These are phyloP conservation scores for Thyridium curvatum DNA, from an alignment of 2,329 filamentous ascomycete species.

Conservation along the genomic window DNA sequence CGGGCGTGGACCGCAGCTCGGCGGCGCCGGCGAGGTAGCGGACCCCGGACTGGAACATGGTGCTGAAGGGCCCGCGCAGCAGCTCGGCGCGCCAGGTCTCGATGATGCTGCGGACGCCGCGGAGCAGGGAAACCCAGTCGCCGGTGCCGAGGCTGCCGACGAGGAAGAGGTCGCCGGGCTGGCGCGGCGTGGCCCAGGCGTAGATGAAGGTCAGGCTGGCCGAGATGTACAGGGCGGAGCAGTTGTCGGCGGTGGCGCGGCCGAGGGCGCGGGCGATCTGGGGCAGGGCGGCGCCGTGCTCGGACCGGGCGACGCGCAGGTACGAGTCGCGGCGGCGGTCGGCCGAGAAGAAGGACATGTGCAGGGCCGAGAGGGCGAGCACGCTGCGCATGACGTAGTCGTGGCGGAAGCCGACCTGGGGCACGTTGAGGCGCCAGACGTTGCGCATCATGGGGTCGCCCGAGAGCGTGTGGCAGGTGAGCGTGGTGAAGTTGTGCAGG, in stretches of 20 bases:
- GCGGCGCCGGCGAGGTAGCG: too few relatives aligned
- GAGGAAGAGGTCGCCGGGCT: conserved; percentile 19
- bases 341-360: conserved; percentile 33
- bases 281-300: conserved; percentile 5
- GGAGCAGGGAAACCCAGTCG: conserved; percentile 23
- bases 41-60: too few relatives aligned
- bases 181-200: conserved; percentile 21
- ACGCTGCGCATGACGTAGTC: conserved; percentile 42
- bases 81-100: too few relatives aligned
- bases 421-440: conserved; percentile 40
- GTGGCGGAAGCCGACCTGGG: conserved; percentile 37
- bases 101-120: conserved; percentile 7
- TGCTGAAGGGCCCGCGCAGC: too few relatives aligned
- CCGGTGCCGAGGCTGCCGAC: conserved; percentile 19
- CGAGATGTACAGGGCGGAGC: conserved; percentile 19
- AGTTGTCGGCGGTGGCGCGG: conserved; percentile 11
- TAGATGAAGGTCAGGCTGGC: conserved; percentile 23
- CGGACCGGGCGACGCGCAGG: conserved; percentile 3
- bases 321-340: conserved; percentile 2
- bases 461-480: conserved; percentile 40
- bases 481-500: conserved; percentile 44
- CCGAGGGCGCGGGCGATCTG: conserved; percentile 3
- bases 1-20: too few relatives aligned
- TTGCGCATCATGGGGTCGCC: conserved; percentile 30
- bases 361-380: conserved; percentile 41